These are phyloP conservation scores for Rhynchosporium secalis DNA, from an alignment of 2,329 filamentous ascomycete genomes.

Conservation along the genomic window DNA sequence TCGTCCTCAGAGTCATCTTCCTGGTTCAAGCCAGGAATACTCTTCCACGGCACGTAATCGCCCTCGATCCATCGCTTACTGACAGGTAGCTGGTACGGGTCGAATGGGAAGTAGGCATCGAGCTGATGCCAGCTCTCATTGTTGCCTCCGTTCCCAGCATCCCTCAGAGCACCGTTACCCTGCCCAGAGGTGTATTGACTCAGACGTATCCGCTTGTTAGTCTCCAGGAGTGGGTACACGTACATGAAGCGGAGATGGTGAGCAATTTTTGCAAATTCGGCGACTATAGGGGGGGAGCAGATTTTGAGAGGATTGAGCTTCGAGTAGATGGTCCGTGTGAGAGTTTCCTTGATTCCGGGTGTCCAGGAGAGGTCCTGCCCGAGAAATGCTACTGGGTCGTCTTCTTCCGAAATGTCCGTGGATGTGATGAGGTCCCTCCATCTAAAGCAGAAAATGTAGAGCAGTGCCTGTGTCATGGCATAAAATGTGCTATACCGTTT, in stretches of 20 bases:
- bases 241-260: conserved; percentile 87
- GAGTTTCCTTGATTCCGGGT: conserved; percentile 68
- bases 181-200: conserved; percentile 66
- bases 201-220: conserved; percentile 86
- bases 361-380: conserved; percentile 79
- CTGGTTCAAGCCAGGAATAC: conserved; percentile 66
- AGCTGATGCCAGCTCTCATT: conserved; percentile 82
- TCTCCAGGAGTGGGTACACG: conserved; percentile 82
- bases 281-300: conserved; percentile 85
- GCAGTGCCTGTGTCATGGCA: conserved; percentile 65
- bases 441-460: conserved; percentile 89
- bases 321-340: conserved; percentile 79
- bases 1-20: conserved; percentile 51
- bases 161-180: conserved; percentile 49
- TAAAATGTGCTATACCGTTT: conserved; percentile 69
- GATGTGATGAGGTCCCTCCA: conserved; percentile 84
- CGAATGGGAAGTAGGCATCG: conserved; percentile 95
- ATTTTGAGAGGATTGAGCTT: conserved; percentile 94
- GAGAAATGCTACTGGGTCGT: conserved; percentile 59
- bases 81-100: conserved; percentile 86
- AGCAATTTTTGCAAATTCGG: conserved; percentile 86
- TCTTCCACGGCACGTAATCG: conserved; percentile 80
- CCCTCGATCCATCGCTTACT: conserved; percentile 86
- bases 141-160: conserved; percentile 48
- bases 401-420: conserved; percentile 57